Evolutionary conservation across 2,329 filamentous ascomycete species (phyloP).

Genomic region (Colletotrichum zoysiae): DNA sequence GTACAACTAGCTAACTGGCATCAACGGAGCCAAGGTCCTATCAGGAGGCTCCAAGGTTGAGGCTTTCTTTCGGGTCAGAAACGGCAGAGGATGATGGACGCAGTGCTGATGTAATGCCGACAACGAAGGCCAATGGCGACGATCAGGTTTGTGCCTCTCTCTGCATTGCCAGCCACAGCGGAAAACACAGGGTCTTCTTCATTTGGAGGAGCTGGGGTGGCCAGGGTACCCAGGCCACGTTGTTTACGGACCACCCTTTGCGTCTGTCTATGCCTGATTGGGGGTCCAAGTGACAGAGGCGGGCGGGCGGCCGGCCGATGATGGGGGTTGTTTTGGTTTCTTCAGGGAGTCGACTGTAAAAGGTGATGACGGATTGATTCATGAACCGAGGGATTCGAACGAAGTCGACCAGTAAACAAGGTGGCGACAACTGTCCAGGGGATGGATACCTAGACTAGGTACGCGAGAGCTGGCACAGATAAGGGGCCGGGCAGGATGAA

Average conservation of each 20-base stretch:
- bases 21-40: not conserved
- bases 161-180: not conserved
- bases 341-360: slow-evolving; percentile 7
- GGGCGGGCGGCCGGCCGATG: slow-evolving; percentile 2
- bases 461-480: not conserved
- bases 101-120: slow-evolving; percentile 19
- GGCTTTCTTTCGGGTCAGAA: slow-evolving; percentile 11
- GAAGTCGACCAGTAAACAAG: slow-evolving; percentile 8
- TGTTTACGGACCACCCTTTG: not conserved
- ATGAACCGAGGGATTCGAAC: slow-evolving; percentile 1
- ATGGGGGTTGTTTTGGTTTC: slow-evolving; percentile 14
- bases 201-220: slow-evolving; percentile 1
- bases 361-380: slow-evolving; percentile 32
- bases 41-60: slow-evolving; percentile 1
- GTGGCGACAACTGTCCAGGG: slow-evolving; percentile 4
- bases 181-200: not conserved
- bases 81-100: not conserved
- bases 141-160: slow-evolving; percentile 23
- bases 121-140: slow-evolving; percentile 18
- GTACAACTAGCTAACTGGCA: not conserved
- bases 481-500: not conserved
- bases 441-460: too few species aligned
- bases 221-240: not conserved
- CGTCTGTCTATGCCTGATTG: not conserved
- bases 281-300: not conserved